Evolutionary conservation across 768 basidiomycete genomes (phyloP).

Genomic region (Terana coerulea): DNA sequence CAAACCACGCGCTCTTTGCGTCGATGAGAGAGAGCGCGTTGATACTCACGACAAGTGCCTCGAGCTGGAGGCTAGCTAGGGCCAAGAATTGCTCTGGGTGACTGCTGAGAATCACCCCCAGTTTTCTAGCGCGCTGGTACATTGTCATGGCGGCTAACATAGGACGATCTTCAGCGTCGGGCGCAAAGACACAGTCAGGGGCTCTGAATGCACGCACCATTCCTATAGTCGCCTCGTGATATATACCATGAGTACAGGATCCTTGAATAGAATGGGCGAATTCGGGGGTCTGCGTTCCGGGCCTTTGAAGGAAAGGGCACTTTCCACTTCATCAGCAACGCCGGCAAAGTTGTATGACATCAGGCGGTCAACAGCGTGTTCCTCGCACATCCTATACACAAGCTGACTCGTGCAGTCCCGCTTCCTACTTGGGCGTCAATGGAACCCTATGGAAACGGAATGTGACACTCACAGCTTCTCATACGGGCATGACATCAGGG

Average conservation of each 20-base stretch:
- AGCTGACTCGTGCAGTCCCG: constrained; percentile 79
- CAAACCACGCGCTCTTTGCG: constrained; percentile 77
- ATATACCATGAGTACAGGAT: constrained; percentile 96
- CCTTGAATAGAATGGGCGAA: constrained; percentile 80
- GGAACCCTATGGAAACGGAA: not conserved
- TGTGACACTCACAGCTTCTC: constrained; percentile 65
- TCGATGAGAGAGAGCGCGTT: constrained; percentile 86
- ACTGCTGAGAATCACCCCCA: constrained; percentile 42
- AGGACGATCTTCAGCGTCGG: not conserved
- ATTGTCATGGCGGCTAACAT: constrained; percentile 79
- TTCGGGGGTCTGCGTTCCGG: constrained; percentile 86
- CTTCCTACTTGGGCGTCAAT: constrained; percentile 47
- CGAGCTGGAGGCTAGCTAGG: constrained; percentile 65
- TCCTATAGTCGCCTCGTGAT: constrained; percentile 83
- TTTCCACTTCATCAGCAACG: constrained; percentile 83
- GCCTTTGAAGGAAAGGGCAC: constrained; percentile 88
- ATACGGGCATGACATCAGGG: constrained; percentile 70
- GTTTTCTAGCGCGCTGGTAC: constrained; percentile 86
- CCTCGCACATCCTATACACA: constrained; percentile 91
- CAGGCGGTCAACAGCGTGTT: constrained; percentile 72
- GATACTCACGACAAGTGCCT: constrained; percentile 83
- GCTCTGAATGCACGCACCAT: constrained; percentile 65
- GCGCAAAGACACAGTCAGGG: not conserved
- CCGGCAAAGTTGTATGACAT: constrained; percentile 83
- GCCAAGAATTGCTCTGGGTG: constrained; percentile 37